Percentiles rank a stretch among this genome's conserved stretches.
These are phyloP conservation scores for Sisymbrium irio DNA, from an alignment of 345 rosid genomes.

Conservation along the genomic window DNA sequence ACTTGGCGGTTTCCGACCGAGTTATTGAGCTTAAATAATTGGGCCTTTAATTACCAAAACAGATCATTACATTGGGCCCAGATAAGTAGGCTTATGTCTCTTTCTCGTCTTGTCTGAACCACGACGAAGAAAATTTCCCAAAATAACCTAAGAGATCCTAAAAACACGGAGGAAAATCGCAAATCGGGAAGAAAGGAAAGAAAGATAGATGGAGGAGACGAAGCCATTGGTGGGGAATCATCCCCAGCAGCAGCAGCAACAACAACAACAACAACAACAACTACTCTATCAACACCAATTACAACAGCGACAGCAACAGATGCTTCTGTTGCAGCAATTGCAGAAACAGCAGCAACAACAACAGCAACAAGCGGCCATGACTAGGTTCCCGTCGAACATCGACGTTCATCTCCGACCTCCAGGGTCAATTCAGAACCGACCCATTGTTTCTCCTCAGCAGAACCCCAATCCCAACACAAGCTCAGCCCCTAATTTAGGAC, in stretches of 20 bases:
- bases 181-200: not conserved
- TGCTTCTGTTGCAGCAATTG: slow-evolving; percentile 40
- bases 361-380: slow-evolving; percentile 79
- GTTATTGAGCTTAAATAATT: not conserved
- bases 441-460: slow-evolving; percentile 48
- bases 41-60: not conserved
- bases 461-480: slow-evolving; percentile 36
- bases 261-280: slow-evolving; percentile 24
- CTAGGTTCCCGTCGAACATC: slow-evolving; percentile 93
- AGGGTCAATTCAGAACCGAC: slow-evolving; percentile 56
- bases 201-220: slow-evolving; percentile 31
- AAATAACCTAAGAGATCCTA: slow-evolving; percentile 13
- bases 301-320: slow-evolving; percentile 43
- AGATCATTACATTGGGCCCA: not conserved
- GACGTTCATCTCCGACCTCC: slow-evolving; percentile 84
- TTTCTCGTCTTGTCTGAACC: not conserved
- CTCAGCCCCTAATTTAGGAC: slow-evolving; percentile 36
- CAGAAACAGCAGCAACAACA: slow-evolving; percentile 58
- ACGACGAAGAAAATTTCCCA: slow-evolving; percentile 1
- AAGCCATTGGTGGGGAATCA: slow-evolving; percentile 24
- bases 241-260: slow-evolving; percentile 27
- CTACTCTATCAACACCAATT: slow-evolving; percentile 32
- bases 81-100: not conserved
- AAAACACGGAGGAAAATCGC: not conserved
- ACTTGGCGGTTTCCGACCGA: not conserved